These are phyloP conservation scores for Lavandula angustifolia DNA, from an alignment of 257 asterid species.

Conservation along the genomic window DNA sequence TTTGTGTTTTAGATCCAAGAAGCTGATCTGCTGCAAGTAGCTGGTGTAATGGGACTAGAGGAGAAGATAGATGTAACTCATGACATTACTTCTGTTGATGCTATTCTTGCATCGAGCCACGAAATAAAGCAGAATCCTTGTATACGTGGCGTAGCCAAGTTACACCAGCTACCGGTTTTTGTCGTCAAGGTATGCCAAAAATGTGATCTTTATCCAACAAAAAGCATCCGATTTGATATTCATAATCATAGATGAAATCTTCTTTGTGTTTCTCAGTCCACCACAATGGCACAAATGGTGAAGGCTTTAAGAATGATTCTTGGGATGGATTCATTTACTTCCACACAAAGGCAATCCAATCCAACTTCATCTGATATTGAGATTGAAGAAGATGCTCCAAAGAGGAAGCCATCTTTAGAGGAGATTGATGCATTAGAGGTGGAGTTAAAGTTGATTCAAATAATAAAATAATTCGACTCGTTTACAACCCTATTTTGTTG, in stretches of 20 bases:
- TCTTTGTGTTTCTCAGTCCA: conserved; percentile 57
- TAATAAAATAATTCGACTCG: no score
- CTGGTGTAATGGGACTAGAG: conserved; percentile 88
- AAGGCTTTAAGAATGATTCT: conserved; percentile 91
- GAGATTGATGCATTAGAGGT: conserved; percentile 99
- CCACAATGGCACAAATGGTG: conserved; percentile 93
- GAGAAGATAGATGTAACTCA: conserved; percentile 77
- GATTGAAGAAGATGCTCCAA: conserved; percentile 86
- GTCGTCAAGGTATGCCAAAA: conserved; percentile 72
- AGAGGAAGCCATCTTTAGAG: conserved; percentile 81
- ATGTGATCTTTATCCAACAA: conserved; percentile 9
- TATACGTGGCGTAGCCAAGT: conserved; percentile 92
- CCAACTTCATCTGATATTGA: conserved; percentile 57
- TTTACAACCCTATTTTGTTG: background rate
- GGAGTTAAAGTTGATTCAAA: no score
- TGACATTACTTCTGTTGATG: conserved; percentile 82
- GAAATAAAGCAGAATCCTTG: conserved; percentile 92
- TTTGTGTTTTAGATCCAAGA: conserved; percentile 74
- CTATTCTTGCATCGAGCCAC: conserved; percentile 66
- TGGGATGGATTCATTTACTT: conserved; percentile 65
- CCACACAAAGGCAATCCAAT: conserved; percentile 43
- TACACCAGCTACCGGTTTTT: conserved; percentile 77
- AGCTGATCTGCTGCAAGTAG: conserved; percentile 83
- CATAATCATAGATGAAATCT: conserved; percentile 2
- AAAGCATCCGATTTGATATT: conserved; percentile 12